Evolutionary conservation across 176 grass and related monocot genomes (phyloP).

Genomic region (Bothriochloa decipiens): DNA sequence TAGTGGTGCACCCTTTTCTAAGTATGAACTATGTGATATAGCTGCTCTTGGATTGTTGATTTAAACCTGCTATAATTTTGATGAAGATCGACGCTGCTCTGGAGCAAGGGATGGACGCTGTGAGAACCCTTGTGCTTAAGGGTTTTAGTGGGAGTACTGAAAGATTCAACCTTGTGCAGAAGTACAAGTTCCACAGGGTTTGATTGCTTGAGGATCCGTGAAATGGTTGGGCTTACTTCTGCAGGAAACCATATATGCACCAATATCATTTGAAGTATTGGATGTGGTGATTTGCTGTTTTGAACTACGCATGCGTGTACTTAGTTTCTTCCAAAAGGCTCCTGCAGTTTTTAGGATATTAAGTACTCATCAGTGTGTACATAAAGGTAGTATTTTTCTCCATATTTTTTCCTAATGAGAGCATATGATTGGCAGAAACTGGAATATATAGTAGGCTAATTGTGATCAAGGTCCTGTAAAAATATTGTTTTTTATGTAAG

Average conservation of each 20-base stretch:
- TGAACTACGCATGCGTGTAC: slow-evolving; percentile 11
- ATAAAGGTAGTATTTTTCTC: slow-evolving; percentile 35
- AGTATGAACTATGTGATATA: slow-evolving; percentile 36
- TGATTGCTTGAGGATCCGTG: slow-evolving; percentile 41
- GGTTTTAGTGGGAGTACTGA: slow-evolving; percentile 85
- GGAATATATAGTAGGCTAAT: slow-evolving; percentile 6
- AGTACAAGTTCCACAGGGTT: slow-evolving; percentile 98
- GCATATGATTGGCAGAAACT: slow-evolving; percentile 36
- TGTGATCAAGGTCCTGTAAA: slow-evolving; percentile 43
- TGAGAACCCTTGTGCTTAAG: slow-evolving; percentile 78
- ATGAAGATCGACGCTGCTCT: slow-evolving; percentile 74
- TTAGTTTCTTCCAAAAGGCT: slow-evolving; percentile 32
- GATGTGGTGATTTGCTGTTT: slow-evolving; percentile 23
- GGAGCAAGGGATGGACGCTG: slow-evolving; percentile 77
- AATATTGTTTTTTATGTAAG: slow-evolving; percentile 29
- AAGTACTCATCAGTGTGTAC: slow-evolving; percentile 43
- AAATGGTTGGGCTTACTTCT: slow-evolving; percentile 34
- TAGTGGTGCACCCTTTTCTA: slow-evolving; percentile 25
- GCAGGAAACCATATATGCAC: slow-evolving; percentile 22
- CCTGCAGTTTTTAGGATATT: slow-evolving; percentile 30
- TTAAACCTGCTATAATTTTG: slow-evolving; percentile 41
- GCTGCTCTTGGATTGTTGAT: slow-evolving; percentile 40
- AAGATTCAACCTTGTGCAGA: slow-evolving; percentile 93
- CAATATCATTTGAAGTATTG: slow-evolving; percentile 15
- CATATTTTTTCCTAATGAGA: slow-evolving; percentile 27